Evolutionary conservation across 371 early-diverging fungal species (phyloP), one percentile per base, ranked within the genome.

Genomic region (Syncephalastrum contaminatum): DNA sequence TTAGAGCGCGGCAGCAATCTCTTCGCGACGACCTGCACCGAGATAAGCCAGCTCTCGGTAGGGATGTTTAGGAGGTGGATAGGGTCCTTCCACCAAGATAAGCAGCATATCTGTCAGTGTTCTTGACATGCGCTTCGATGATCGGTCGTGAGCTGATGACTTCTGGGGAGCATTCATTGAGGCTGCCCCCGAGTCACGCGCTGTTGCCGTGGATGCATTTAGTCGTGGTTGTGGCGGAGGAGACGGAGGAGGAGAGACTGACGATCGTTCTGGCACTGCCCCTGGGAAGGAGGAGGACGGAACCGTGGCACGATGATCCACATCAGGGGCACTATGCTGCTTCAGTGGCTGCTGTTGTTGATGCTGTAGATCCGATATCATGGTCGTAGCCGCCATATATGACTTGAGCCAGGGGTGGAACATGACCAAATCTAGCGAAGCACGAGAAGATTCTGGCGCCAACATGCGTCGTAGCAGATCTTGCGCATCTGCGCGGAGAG

Each of bases 351-450:
- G 36, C 36, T 30, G 10, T 0, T 30, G 7, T 30, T 30, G 36
- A 8, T 10, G 5, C 10, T 30, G 36, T 10, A 30, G 36, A 30
- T 10, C 36, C 2, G 36, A 8, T 30, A 30, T 10, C 36, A 8
- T 8, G 10, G 36, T 30, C 36, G 36, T 30, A 30, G 36, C 12
- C 36, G 10, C 5, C 36, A 30, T 30, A 50, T 64, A 65, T 14
- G 71, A 59, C 36, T 67, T 64, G 24, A 79, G 49, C 79, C 79
- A 79, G 16, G 73, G 72, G 46, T 79, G 79, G 47, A 60, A 70
- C 43, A 66, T 48, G 43, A 79, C 52, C n/a, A 68, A 59, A 58
- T 70, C 72, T 16, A 75, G 43, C 14, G 73, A 66, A 7, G 70
- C 75, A 43, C 79, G 54, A 5, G 61, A 58, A 10, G 52, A 24